phyloP scores from a whole-genome alignment of 805 yeast genomes.

The Lipomyces yamadae region DNA sequence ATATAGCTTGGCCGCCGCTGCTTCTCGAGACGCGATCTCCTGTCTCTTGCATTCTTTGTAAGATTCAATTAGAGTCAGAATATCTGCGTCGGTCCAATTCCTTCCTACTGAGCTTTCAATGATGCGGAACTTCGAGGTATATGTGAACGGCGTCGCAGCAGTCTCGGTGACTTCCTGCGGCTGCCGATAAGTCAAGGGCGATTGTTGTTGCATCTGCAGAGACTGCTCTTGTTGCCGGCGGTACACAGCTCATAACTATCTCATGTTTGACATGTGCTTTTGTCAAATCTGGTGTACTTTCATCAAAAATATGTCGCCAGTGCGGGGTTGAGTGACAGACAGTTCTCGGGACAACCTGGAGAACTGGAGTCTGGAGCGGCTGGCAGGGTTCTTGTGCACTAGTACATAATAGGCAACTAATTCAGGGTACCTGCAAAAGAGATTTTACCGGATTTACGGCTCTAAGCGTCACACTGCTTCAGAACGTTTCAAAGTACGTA shows the following conservation, averaged over 20 bases:
- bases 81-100: constrained; percentile 30
- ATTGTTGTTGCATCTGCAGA: not conserved
- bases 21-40: constrained; percentile 14
- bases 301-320: not conserved
- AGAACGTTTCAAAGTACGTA: not conserved
- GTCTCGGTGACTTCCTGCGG: not conserved
- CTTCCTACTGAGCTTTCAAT: constrained; percentile 14
- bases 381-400: not conserved
- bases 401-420: not conserved
- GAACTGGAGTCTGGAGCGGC: constrained; percentile 2
- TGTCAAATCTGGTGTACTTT: not conserved
- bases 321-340: not conserved
- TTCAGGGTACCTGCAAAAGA: not conserved
- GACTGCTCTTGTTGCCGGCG: not conserved
- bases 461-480: not conserved
- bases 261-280: not conserved
- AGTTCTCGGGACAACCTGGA: no score
- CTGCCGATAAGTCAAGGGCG: not conserved
- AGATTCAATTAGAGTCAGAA: constrained; percentile 21
- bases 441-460: not conserved
- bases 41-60: constrained; percentile 27
- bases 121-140: constrained; percentile 13
- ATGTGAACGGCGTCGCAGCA: not conserved
- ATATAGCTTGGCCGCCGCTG: constrained; percentile 1
- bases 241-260: not conserved